phyloP scores from a whole-genome alignment of 345 rosid genomes.

The Punica granatum region DNA sequence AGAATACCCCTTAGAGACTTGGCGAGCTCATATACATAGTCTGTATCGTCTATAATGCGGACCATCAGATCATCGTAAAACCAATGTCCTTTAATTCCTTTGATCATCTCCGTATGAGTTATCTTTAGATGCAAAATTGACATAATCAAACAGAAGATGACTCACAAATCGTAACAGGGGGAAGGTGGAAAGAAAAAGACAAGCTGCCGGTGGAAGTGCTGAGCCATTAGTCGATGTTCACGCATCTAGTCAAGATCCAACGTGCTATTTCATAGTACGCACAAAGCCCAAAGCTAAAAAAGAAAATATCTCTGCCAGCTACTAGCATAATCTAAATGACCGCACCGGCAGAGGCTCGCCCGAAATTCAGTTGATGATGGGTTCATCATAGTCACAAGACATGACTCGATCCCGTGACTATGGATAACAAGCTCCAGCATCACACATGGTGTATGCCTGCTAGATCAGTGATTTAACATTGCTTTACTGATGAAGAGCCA shows the following conservation, averaged over 20 bases:
- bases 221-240: too few relatives aligned
- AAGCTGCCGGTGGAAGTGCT: not conserved
- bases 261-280: not conserved
- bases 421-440: constrained; percentile 98
- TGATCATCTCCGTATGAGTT: constrained; percentile 97
- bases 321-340: not conserved
- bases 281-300: not conserved
- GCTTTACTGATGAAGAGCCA: too few relatives aligned
- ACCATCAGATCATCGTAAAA: constrained; percentile 86
- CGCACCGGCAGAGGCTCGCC: constrained; percentile 49
- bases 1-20: not conserved
- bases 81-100: constrained; percentile 95
- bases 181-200: not conserved
- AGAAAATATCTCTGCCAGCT: not conserved
- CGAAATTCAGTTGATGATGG: constrained; percentile 79
- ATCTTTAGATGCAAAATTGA: constrained; percentile 24
- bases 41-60: constrained; percentile 62
- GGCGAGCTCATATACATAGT: not conserved
- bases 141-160: not conserved
- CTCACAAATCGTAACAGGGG: not conserved
- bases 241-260: too few relatives aligned
- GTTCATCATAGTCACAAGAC: constrained; percentile 39
- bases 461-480: too few relatives aligned
- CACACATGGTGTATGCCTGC: constrained; percentile 78
- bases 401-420: constrained; percentile 92